Conservation (phyloP, 2,329 filamentous ascomycete genomes). For the Rhynchosporium agropyri region DNA sequence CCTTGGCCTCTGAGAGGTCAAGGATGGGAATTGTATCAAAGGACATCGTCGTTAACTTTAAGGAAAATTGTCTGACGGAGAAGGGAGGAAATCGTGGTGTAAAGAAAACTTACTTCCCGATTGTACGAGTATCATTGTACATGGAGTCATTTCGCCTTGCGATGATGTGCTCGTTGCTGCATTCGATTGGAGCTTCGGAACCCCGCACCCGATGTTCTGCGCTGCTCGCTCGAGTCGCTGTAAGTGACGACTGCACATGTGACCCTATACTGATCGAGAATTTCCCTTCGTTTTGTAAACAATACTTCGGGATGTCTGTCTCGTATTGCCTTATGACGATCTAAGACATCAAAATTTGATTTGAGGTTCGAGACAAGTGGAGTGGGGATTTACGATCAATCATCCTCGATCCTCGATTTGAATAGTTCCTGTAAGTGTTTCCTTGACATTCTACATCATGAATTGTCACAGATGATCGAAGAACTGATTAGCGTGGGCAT, state of each 20-base stretch:
- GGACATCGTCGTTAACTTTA: conserved; percentile 35
- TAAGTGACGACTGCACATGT: background rate
- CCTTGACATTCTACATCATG: too few species aligned
- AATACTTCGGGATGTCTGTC: too few species aligned
- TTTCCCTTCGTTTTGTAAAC: too few species aligned
- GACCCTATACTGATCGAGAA: background rate
- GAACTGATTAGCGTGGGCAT: too few species aligned
- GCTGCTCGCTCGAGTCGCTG: background rate
- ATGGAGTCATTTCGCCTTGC: conserved; percentile 2
- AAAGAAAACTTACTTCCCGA: background rate
- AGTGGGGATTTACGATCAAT: too few species aligned
- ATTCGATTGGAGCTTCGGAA: conserved; percentile 9
- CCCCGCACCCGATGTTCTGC: conserved; percentile 2
- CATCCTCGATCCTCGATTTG: too few species aligned
- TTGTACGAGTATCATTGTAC: background rate
- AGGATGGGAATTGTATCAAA: conserved; percentile 79
- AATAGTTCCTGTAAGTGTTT: too few species aligned
- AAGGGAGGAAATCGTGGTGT: background rate
- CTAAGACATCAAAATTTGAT: too few species aligned
- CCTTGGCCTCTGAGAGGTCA: conserved; percentile 68
- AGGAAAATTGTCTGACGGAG: background rate
- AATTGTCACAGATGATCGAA: too few species aligned
- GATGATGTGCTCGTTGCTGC: conserved; percentile 12
- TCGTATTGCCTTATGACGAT: too few species aligned
- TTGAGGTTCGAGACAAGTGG: too few species aligned